These are phyloP conservation scores for Inga laurina DNA, from an alignment of 306 rosid genomes.

Conservation along the genomic window DNA sequence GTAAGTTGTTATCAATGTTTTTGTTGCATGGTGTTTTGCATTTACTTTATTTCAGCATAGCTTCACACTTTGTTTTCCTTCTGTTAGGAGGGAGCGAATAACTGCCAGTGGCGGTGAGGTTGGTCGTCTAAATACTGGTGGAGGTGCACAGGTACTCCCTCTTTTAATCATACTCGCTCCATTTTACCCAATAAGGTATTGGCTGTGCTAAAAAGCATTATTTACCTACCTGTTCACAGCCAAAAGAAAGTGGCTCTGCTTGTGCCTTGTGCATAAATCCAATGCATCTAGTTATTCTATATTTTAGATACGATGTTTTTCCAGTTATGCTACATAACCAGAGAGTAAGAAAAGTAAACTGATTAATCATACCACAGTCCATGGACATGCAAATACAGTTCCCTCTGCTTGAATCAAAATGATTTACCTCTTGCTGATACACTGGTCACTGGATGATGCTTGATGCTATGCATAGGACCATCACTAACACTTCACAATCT, in stretches of 20 bases:
- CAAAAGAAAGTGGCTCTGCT: not conserved
- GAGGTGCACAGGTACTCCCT: slow-evolving; percentile 88
- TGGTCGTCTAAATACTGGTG: slow-evolving; percentile 97
- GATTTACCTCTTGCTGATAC: not conserved
- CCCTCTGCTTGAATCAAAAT: too few relatives aligned
- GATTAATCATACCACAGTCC: slow-evolving; percentile 22
- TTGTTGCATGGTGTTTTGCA: slow-evolving; percentile 18
- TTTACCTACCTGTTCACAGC: not conserved
- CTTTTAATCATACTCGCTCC: slow-evolving; percentile 19
- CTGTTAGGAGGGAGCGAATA: slow-evolving; percentile 81
- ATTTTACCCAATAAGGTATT: slow-evolving; percentile 13
- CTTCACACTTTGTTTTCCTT: slow-evolving; percentile 28
- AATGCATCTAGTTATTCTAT: not conserved
- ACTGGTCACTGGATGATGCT: slow-evolving; percentile 13
- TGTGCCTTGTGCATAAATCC: not conserved
- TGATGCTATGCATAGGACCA: slow-evolving; percentile 12
- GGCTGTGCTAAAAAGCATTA: not conserved
- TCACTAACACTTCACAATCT: slow-evolving; percentile 5
- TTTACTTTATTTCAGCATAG: slow-evolving; percentile 17
- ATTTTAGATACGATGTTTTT: slow-evolving; percentile 9
- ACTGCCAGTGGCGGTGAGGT: slow-evolving; percentile 97
- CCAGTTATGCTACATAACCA: slow-evolving; percentile 1
- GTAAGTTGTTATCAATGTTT: slow-evolving; percentile 53
- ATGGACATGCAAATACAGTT: not conserved
- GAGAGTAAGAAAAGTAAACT: slow-evolving; percentile 16